A percentile compares a stretch with the other conserved stretches of the same genome.
These are phyloP conservation scores for Annulohypoxylon truncatum DNA, from an alignment of 2,329 filamentous ascomycete genomes.

Conservation along the genomic window DNA sequence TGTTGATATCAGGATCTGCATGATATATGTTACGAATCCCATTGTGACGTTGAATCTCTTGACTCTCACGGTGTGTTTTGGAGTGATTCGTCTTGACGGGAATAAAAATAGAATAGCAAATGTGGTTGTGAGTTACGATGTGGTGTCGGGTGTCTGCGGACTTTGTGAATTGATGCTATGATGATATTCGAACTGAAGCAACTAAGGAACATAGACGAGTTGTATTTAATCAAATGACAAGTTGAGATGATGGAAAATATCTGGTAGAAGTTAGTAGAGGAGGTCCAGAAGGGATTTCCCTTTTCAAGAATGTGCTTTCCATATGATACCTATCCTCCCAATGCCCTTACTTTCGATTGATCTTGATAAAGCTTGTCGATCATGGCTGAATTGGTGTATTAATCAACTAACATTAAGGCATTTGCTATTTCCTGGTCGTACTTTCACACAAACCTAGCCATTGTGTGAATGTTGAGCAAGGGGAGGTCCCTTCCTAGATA, in stretches of 20 bases:
- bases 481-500: no score
- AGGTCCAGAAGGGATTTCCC: background rate
- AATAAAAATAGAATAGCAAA: background rate
- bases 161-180: background rate
- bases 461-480: no score
- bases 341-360: background rate
- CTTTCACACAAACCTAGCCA: no score
- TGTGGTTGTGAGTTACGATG: background rate
- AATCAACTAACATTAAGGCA: no score
- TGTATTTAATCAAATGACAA: background rate
- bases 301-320: background rate
- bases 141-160: background rate
- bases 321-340: background rate
- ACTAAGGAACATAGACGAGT: background rate
- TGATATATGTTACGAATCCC: background rate
- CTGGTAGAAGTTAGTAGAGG: background rate
- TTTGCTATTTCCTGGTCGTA: no score
- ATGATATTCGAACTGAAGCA: background rate
- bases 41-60: background rate
- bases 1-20: background rate
- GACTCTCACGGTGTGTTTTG: background rate
- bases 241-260: background rate
- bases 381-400: no score
- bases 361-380: no score
- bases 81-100: background rate